These are phyloP conservation scores for Colletotrichum incanum DNA, from an alignment of 2,329 filamentous ascomycete genomes.

Conservation along the genomic window DNA sequence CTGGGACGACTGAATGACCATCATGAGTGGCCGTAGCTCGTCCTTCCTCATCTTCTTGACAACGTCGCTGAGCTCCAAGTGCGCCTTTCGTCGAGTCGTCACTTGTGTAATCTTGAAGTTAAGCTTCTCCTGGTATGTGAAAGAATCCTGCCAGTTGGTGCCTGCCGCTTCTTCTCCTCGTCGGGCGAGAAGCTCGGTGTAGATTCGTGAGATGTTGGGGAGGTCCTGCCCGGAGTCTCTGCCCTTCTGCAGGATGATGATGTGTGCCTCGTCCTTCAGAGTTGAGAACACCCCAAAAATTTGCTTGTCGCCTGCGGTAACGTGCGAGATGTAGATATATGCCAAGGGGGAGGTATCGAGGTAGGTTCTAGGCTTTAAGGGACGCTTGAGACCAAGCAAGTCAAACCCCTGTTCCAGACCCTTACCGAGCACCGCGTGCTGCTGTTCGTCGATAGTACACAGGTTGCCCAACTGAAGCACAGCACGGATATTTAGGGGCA, in stretches of 20 bases:
- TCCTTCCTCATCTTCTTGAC: slow-evolving; percentile 93
- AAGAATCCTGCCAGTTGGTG: slow-evolving; percentile 83
- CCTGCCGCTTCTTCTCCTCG: slow-evolving; percentile 77
- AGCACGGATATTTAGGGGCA: slow-evolving; percentile 89
- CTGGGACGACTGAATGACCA: slow-evolving; percentile 93
- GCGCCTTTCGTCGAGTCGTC: slow-evolving; percentile 89
- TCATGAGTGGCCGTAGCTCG: slow-evolving; percentile 83
- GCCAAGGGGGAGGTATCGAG: slow-evolving; percentile 81
- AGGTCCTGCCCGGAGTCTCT: slow-evolving; percentile 85
- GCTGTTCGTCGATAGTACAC: slow-evolving; percentile 93
- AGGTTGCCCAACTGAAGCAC: slow-evolving; percentile 91
- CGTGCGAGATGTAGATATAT: slow-evolving; percentile 94
- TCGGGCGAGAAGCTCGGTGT: slow-evolving; percentile 80
- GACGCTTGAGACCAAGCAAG: slow-evolving; percentile 80
- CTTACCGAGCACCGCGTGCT: slow-evolving; percentile 91
- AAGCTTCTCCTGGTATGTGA: slow-evolving; percentile 89
- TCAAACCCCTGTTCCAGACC: slow-evolving; percentile 96
- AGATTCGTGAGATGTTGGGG: slow-evolving; percentile 92
- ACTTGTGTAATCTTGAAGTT: slow-evolving; percentile 91
- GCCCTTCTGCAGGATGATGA: slow-evolving; percentile 88
- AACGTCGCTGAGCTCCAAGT: slow-evolving; percentile 88
- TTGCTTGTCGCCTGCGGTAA: slow-evolving; percentile 90
- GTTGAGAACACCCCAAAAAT: slow-evolving; percentile 96
- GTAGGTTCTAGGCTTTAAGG: slow-evolving; percentile 77
- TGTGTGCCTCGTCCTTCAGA: slow-evolving; percentile 82